Conservation (phyloP, 768 basidiomycete species). For the Mycena chlorophos region DNA sequence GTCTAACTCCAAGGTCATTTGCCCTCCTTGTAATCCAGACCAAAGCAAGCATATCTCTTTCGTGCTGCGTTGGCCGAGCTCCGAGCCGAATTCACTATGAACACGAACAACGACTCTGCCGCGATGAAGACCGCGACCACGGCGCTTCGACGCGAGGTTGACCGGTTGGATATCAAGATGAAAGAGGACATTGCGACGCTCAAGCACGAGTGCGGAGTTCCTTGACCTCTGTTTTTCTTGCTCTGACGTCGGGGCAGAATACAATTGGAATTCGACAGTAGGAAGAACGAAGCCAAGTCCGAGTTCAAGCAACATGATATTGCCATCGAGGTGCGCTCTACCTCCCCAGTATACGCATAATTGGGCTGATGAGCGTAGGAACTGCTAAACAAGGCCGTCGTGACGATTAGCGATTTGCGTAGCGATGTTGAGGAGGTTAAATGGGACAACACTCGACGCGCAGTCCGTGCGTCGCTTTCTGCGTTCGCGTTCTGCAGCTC, state of each 20-base stretch:
- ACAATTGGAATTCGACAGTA: slow-evolving; percentile 93
- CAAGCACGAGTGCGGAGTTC: slow-evolving; percentile 81
- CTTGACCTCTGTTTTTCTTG: slow-evolving; percentile 1
- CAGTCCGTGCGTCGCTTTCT: slow-evolving; percentile 46
- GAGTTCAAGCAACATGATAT: slow-evolving; percentile 87
- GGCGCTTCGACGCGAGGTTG: slow-evolving; percentile 84
- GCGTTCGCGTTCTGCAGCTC: not conserved
- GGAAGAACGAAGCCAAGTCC: slow-evolving; percentile 86
- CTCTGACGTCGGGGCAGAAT: slow-evolving; percentile 52
- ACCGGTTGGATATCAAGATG: slow-evolving; percentile 83
- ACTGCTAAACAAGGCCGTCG: slow-evolving; percentile 71
- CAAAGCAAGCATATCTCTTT: slow-evolving; percentile 93
- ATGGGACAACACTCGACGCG: slow-evolving; percentile 86
- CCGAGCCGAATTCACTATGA: slow-evolving; percentile 80
- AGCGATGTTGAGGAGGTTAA: slow-evolving; percentile 82
- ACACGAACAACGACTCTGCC: slow-evolving; percentile 80
- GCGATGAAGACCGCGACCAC: slow-evolving; percentile 74
- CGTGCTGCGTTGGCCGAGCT: slow-evolving; percentile 90
- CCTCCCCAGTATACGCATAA: not conserved
- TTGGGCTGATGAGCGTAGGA: slow-evolving; percentile 45
- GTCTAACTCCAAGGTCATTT: slow-evolving; percentile 27
- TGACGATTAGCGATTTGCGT: slow-evolving; percentile 74
- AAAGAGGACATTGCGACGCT: slow-evolving; percentile 88
- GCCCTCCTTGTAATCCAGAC: slow-evolving; percentile 2
- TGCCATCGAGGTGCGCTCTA: slow-evolving; percentile 64